A percentile compares a stretch with the other conserved stretches of the same genome.
Conservation (phyloP, 352 stramenopile species). For the Phytopythium oedochilum region DNA sequence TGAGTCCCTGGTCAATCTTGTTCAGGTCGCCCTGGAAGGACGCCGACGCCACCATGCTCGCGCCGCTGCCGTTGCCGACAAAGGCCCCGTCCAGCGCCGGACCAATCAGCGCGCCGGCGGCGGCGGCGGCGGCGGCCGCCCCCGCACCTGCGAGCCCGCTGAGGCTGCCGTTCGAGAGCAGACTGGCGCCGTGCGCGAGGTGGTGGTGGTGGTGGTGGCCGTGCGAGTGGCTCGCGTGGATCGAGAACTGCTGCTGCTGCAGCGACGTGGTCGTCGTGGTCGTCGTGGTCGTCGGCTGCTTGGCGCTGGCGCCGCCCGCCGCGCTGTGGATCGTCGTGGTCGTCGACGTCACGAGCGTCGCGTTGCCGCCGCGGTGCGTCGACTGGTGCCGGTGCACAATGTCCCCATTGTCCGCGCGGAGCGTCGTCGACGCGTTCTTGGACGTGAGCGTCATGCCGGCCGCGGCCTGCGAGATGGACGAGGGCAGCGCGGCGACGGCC, state of each 20-base stretch:
- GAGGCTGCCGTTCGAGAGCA: conserved; percentile 43
- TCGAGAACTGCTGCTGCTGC: conserved; percentile 42
- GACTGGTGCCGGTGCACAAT: conserved; percentile 77
- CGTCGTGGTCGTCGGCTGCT: conserved; percentile 17
- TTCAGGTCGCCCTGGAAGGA: conserved; percentile 79
- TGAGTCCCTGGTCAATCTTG: conserved; percentile 75
- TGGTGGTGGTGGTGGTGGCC: conserved; percentile 50
- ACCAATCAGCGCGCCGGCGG: conserved; percentile 14
- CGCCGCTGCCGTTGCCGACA: conserved; percentile 6
- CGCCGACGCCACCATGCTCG: conserved; percentile 34
- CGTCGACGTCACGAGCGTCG: conserved; percentile 70
- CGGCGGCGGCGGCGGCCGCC: conserved; percentile 9
- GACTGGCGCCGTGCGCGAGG: conserved; percentile 33
- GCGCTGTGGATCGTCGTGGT: conserved; percentile 76
- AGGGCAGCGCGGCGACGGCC: conserved; percentile 59
- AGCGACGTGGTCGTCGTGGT: conserved; percentile 17
- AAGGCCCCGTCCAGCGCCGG: conserved; percentile 27
- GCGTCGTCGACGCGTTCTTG: conserved; percentile 44
- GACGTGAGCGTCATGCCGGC: conserved; percentile 32
- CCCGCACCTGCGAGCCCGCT: conserved; percentile 19
- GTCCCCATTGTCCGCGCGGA: conserved; percentile 66
- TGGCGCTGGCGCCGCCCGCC: conserved; percentile 17
- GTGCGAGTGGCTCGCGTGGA: conserved; percentile 48
- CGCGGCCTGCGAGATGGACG: conserved; percentile 46
- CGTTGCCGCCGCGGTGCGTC: conserved; percentile 65